Percentiles rank a stretch among this genome's conserved stretches.
Conservation (phyloP, 192 early-diverging fungal species). For the Dissophora globulifera region DNA sequence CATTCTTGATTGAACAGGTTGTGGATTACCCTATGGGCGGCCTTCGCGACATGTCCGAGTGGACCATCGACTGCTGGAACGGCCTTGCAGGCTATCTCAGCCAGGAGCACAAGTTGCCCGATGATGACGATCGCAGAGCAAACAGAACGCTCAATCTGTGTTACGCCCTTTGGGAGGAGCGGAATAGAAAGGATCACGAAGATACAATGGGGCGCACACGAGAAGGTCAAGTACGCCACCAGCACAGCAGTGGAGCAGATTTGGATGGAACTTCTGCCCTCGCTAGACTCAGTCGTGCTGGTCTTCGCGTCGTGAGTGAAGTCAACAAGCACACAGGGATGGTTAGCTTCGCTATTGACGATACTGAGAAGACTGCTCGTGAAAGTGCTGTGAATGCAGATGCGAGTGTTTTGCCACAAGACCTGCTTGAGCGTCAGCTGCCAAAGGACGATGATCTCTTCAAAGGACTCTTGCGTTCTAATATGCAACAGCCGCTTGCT, state of each 20-base stretch:
- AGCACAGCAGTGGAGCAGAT: not conserved
- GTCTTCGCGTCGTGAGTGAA: not conserved
- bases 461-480: not conserved
- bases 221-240: slow-evolving; percentile 10
- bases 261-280: slow-evolving; percentile 11
- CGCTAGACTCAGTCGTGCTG: slow-evolving; percentile 10
- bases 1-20: slow-evolving; percentile 80
- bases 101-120: slow-evolving; percentile 28
- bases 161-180: slow-evolving; percentile 39
- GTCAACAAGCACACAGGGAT: slow-evolving; percentile 14
- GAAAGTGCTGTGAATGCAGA: not conserved
- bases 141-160: slow-evolving; percentile 39
- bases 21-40: slow-evolving; percentile 80
- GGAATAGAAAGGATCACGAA: not conserved
- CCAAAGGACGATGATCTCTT: not conserved
- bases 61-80: slow-evolving; percentile 67
- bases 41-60: slow-evolving; percentile 68
- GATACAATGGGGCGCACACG: not conserved
- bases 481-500: not conserved
- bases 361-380: not conserved
- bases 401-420: not conserved
- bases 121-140: slow-evolving; percentile 18
- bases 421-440: not conserved
- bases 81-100: slow-evolving; percentile 59
- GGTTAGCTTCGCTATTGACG: slow-evolving; percentile 30